Percentiles rank a stretch among this genome's conserved stretches.
These are phyloP conservation scores for Plasmodium gonderi DNA, from an alignment of 169 alveolate species.

Conservation along the genomic window DNA sequence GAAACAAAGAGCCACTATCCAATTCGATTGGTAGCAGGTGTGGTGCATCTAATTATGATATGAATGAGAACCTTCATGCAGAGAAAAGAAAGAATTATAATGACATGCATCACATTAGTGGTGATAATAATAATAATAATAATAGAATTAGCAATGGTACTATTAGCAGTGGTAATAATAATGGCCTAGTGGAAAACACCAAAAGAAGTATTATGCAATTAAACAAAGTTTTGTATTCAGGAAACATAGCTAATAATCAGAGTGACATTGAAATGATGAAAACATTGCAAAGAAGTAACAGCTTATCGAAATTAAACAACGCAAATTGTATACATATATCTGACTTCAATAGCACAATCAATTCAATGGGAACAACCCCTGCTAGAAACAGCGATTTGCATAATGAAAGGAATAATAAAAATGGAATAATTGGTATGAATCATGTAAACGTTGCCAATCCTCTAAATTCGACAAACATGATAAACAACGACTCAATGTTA, in stretches of 20 bases:
- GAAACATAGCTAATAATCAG: conserved; percentile 2
- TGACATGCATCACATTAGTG: neutral
- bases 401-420: neutral
- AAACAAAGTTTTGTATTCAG: conserved; percentile 5
- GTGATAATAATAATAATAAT: too few species aligned
- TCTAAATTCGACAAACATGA: neutral
- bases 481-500: neutral
- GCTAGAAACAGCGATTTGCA: neutral
- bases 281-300: conserved; percentile 14
- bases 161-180: neutral
- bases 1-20: neutral
- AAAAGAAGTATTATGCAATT: neutral
- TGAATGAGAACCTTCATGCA: neutral
- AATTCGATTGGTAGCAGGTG: neutral
- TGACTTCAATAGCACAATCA: neutral
- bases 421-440: neutral
- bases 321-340: neutral
- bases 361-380: neutral
- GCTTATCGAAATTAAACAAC: neutral
- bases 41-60: neutral
- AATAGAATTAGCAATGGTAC: neutral
- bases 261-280: conserved; percentile 23
- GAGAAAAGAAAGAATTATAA: neutral
- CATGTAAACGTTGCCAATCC: neutral
- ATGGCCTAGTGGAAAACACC: neutral